phyloP scores from a whole-genome alignment of 352 stramenopile species.

The Phytophthora lateralis region DNA sequence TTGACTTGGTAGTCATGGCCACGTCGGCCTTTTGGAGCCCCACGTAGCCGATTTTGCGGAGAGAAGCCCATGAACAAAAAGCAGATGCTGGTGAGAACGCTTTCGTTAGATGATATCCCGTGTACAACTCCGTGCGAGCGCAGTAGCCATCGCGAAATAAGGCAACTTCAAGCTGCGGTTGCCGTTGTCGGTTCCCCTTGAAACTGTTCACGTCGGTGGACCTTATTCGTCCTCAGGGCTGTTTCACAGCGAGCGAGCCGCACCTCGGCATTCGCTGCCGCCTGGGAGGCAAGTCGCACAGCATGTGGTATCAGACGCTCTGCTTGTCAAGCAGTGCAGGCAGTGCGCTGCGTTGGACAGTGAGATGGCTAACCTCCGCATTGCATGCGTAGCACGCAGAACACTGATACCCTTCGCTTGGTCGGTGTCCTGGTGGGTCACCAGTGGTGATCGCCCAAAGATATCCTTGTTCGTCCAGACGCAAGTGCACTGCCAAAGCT shows the following conservation, averaged over 20 bases:
- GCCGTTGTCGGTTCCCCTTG: constrained; percentile 11
- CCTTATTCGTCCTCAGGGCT: constrained; percentile 1
- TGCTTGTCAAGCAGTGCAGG: not conserved
- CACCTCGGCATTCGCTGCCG: too few species aligned
- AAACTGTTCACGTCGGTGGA: constrained; percentile 2
- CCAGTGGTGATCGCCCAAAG: not conserved
- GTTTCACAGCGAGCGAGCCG: too few species aligned
- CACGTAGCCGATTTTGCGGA: constrained; percentile 34
- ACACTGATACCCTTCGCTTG: too few species aligned
- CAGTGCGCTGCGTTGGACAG: constrained; percentile 6
- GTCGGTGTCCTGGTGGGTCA: too few species aligned
- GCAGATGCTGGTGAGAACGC: not conserved
- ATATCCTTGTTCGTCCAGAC: constrained; percentile 14
- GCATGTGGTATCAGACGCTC: not conserved
- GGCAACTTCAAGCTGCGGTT: constrained; percentile 8
- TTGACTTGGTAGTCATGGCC: constrained; percentile 37
- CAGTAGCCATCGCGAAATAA: constrained; percentile 1
- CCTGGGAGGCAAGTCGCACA: too few species aligned
- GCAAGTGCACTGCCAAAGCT: constrained; percentile 9
- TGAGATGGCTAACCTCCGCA: constrained; percentile 1
- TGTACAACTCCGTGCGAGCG: not conserved
- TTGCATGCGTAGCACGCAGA: not conserved
- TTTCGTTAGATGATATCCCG: not conserved
- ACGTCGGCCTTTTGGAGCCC: constrained; percentile 35
- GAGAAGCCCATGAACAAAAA: too few species aligned